Conservation (phyloP, 805 yeast genomes). For the Wickerhamia fluorescens region DNA sequence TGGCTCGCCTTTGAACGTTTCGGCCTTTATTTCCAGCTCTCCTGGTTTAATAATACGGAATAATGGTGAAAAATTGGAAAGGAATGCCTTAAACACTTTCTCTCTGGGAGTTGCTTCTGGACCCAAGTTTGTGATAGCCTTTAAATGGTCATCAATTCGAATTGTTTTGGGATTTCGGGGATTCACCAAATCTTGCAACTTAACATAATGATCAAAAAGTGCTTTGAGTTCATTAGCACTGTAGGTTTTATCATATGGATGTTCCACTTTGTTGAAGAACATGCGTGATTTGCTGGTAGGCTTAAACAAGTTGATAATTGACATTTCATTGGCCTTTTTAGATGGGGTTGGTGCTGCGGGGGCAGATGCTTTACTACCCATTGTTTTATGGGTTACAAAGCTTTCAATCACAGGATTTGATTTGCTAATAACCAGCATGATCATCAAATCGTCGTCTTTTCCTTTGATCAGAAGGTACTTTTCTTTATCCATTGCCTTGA, state of each 20-base stretch:
- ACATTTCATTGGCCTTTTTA: constrained; percentile 20
- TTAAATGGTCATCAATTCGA: constrained; percentile 46
- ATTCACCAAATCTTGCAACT: constrained; percentile 43
- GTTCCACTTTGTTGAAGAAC: constrained; percentile 39
- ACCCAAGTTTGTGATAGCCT: constrained; percentile 30
- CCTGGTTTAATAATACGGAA: constrained; percentile 45
- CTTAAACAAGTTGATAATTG: constrained; percentile 42
- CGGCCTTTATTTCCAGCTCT: constrained; percentile 15
- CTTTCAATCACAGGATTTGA: constrained; percentile 42
- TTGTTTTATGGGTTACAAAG: constrained; percentile 56
- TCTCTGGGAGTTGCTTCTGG: constrained; percentile 33
- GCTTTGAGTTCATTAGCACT: constrained; percentile 47
- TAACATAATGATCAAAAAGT: constrained; percentile 51
- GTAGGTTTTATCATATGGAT: constrained; percentile 37
- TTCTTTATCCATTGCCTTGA: constrained; percentile 80
- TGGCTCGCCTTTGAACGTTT: constrained; percentile 53
- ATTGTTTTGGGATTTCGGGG: constrained; percentile 48
- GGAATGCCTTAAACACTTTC: constrained; percentile 36
- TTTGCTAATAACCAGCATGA: constrained; percentile 44
- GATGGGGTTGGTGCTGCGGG: constrained; percentile 15
- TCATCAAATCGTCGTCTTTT: constrained; percentile 71
- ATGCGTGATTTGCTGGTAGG: constrained; percentile 45
- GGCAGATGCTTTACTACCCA: constrained; percentile 10
- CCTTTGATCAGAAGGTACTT: constrained; percentile 69
- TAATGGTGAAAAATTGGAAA: constrained; percentile 42